Evolutionary conservation across 2,329 filamentous ascomycete genomes (phyloP), one percentile per base, ranked within the genome.

Genomic region (Monosporascus sp.): DNA sequence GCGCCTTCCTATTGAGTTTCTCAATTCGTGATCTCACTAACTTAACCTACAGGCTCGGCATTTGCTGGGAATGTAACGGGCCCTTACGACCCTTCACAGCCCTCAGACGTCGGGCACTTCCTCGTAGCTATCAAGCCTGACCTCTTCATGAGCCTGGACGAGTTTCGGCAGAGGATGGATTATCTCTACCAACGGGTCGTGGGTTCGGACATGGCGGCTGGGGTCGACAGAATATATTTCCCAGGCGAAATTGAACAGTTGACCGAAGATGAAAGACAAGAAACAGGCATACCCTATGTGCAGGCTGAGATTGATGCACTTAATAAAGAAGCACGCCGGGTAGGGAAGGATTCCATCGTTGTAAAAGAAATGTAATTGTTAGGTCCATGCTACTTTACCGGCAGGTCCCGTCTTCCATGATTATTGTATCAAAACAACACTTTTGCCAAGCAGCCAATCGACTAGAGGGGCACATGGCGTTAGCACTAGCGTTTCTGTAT

Each of bases 11-110:
- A 37, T 4, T 11, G 15, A 7, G 4, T 36, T 20, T 14, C 35
- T 18, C n/a, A 7, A 2, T 38, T 43, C 43, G 35, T 51, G 25
- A 39, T 41, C 15, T 35, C 20, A 41, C 24, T 24, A 3, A 38
- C 25, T 17, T 51, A 37, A 53, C 31, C 11, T 18, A 15, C 39
- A 67, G 89, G 89, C 0, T 86, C 85, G 35, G 88, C 88, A 0
- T 94, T 90, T 69, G 90, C 88, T 0, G 89, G 89, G 0, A 77
- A 88, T 62, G 89, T 94, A 18, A 88, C 85, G 0, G 82, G 82
- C 18, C 90, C 89, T 0, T 94, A 94, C 66, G 88, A 91, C 63
- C 78, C 86, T 3, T 85, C 80, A 0, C 81, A 77, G 54, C 77
- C 83, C 1, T 83, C 86, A 0, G 83, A 90, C 61, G 88, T 90